Evolutionary conservation across 2,329 filamentous ascomycete species (phyloP).

Genomic region (Pseudopithomyces maydicus): DNA sequence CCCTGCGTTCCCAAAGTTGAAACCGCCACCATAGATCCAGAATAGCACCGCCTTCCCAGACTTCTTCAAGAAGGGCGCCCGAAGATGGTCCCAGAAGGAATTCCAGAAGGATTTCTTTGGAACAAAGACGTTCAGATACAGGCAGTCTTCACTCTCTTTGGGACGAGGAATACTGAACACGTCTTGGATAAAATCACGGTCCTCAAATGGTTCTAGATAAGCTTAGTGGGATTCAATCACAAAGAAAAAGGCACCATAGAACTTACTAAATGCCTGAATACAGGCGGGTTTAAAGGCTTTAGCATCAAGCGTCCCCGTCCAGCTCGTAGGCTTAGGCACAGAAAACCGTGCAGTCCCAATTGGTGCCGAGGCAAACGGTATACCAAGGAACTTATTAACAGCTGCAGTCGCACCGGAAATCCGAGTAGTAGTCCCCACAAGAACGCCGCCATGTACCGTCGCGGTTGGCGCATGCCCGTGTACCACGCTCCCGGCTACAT

Average conservation of each 20-base stretch:
- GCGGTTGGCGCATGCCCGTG: conserved; percentile 2
- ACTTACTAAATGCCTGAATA: conserved; percentile 11
- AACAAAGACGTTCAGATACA: conserved; percentile 45
- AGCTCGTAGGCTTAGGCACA: conserved; percentile 9
- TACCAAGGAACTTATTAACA: conserved; percentile 10
- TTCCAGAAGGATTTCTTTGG: conserved; percentile 14
- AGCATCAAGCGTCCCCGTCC: conserved; percentile 1
- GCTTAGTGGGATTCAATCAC: neutral
- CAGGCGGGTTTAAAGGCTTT: conserved; percentile 9
- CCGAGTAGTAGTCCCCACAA: conserved; percentile 7
- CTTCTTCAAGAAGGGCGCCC: neutral
- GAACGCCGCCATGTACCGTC: conserved; percentile 6
- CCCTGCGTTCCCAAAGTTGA: conserved; percentile 23
- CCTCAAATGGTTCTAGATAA: conserved; percentile 4
- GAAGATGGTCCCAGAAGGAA: too few species aligned
- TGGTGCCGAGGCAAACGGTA: conserved; percentile 10
- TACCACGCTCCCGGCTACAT: neutral
- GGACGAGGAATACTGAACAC: conserved; percentile 16
- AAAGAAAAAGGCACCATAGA: too few species aligned
- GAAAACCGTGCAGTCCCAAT: conserved; percentile 7
- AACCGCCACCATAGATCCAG: conserved; percentile 23
- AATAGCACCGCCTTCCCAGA: conserved; percentile 12
- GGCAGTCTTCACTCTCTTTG: conserved; percentile 43
- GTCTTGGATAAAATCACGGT: conserved; percentile 10
- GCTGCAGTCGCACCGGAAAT: neutral